Base-by-base conservation (phyloP, 192 early-diverging fungal species). In the Coemansia sp. region DNA sequence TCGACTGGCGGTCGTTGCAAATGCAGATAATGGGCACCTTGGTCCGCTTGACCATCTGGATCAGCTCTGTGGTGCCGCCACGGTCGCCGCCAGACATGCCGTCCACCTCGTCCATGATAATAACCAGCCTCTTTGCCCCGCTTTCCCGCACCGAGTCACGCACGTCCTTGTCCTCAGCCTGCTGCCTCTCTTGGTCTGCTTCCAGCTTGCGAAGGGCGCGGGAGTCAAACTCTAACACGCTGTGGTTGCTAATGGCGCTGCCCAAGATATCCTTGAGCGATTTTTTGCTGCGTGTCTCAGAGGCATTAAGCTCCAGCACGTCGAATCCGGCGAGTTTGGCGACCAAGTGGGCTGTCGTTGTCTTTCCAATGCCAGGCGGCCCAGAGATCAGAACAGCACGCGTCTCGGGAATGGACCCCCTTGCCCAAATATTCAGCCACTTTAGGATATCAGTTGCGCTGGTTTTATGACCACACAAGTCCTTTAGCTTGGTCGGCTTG, bases 61-160 rank as follows among this genome's bases (percentile, higher is more conserved):
- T 94, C 57, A 99, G 80, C 73, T 97, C 94, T 0, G 87, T 86
- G 3, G 76, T 81, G 28, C 98, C 98, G 42, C 96, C 98, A 36
- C 95, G 87, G 75, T 99, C 98, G 21, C 96, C 95, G 36, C 87
- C 90, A 6, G 95, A 93, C 98, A 99, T 99, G 33, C 98, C 98
- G 74, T 99, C 98, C 1, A 97, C 94, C 73, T 99, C 98, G 81
- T 99, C 98, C 98, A 99, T 99, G 42, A 99, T 91, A 6, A 99
- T 74, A 0, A 96, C 86, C 20, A 81, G 48, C 42, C 37, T 56
- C 67, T 81, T 81, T 18, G 42, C 45, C 0, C 79, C 79, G 45
- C 69, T 76, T 31, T 45, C 31, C 8, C 31, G 57, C 37, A 67
- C 58, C n/a, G 62, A 63, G 14, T 57, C 33, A 6, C 37, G 59